A percentile compares a stretch with the other conserved stretches of the same genome.
Evolutionary conservation across 1,284 basidiomycete species (phyloP).

Genomic region (Pseudozyma pruni): DNA sequence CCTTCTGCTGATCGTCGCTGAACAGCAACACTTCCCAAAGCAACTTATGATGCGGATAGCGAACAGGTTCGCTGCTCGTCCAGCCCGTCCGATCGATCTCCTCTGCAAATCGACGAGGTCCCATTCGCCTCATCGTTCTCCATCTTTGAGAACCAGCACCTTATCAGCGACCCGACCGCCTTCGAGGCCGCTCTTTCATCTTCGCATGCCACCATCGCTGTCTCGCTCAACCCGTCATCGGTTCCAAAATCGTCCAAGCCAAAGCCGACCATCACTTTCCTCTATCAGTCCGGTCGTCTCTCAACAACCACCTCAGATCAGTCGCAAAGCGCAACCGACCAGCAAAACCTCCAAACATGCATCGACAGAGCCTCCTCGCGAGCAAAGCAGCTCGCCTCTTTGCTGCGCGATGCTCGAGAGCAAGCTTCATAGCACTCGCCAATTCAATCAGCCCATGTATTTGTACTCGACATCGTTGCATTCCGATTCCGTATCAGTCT

Average conservation of each 20-base stretch:
- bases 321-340: conserved; percentile 13
- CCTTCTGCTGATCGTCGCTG: too few species aligned
- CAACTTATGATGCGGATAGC: conserved; percentile 78
- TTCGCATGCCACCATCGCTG: conserved; percentile 43
- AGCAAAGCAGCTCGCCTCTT: conserved; percentile 11
- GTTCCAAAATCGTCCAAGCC: conserved; percentile 8
- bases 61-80: conserved; percentile 77
- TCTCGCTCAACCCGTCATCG: conserved; percentile 17
- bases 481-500: conserved; percentile 1
- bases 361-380: conserved; percentile 26
- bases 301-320: conserved; percentile 12
- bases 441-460: conserved; percentile 13
- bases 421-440: conserved; percentile 1
- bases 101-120: conserved; percentile 72
- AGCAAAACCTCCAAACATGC: conserved; percentile 34
- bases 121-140: conserved; percentile 81
- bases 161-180: conserved; percentile 84
- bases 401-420: conserved; percentile 24
- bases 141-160: conserved; percentile 77
- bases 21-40: conserved; percentile 76
- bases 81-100: conserved; percentile 68
- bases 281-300: conserved; percentile 36
- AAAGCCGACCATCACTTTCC: conserved; percentile 24
- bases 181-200: conserved; percentile 86
- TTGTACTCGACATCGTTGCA: conserved; percentile 30